A percentile compares a stretch with the other conserved stretches of the same genome.
Conservation (phyloP, 371 early-diverging fungal species). For the Sporodiniella umbellata region DNA sequence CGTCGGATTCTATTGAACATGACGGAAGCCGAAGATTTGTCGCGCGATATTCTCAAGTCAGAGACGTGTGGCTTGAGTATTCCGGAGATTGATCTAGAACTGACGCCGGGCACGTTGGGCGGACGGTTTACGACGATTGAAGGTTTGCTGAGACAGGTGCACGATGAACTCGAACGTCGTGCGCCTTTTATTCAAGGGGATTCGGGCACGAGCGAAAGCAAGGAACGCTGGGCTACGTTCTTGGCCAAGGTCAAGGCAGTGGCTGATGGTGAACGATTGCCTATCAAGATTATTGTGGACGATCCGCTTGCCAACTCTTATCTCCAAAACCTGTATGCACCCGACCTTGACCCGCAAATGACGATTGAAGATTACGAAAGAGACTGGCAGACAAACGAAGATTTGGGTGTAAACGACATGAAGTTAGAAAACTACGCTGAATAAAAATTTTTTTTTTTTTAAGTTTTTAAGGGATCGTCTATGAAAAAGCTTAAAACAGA, state of each 20-base stretch:
- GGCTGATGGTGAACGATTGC: constrained; percentile 56
- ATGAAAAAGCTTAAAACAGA: too few species aligned
- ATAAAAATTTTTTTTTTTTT: too few species aligned
- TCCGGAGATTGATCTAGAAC: constrained; percentile 85
- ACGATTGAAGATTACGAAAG: constrained; percentile 82
- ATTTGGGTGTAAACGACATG: constrained; percentile 86
- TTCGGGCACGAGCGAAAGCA: constrained; percentile 55
- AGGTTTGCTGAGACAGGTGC: constrained; percentile 86
- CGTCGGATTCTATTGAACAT: constrained; percentile 78
- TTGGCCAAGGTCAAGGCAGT: constrained; percentile 65
- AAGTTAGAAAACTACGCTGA: constrained; percentile 62
- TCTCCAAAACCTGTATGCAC: constrained; percentile 89
- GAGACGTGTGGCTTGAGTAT: constrained; percentile 90
- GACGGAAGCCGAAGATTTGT: constrained; percentile 83
- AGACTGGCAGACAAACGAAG: constrained; percentile 82
- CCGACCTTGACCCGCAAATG: constrained; percentile 92
- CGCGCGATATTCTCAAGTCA: constrained; percentile 91
- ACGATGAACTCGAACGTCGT: constrained; percentile 75
- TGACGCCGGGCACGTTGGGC: constrained; percentile 88
- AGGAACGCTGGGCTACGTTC: constrained; percentile 61
- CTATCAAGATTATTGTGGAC: constrained; percentile 77
- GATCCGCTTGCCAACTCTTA: constrained; percentile 91
- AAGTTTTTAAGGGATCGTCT: neutral
- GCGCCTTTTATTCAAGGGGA: constrained; percentile 78
- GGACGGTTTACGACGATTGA: constrained; percentile 97